Conservation (phyloP, 345 rosid species). For the Eucalyptus grandis region DNA sequence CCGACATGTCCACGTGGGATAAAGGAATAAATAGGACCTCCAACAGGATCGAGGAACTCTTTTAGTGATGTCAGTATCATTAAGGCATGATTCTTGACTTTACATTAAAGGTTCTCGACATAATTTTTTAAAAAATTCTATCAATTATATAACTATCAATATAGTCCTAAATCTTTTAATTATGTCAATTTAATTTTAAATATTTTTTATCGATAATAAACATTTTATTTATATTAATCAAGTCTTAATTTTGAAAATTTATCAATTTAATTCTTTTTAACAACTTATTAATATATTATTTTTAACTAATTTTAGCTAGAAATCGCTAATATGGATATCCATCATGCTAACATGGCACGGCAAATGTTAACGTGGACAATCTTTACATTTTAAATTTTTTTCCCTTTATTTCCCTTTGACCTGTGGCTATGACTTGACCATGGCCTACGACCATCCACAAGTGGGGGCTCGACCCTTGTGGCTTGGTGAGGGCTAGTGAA, state of each 20-base stretch:
- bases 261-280: too few relatives aligned
- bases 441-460: not conserved
- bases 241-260: not conserved
- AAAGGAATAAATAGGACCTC: not conserved
- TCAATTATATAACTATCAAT: too few relatives aligned
- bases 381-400: too few relatives aligned
- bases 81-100: not conserved
- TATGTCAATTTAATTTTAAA: too few relatives aligned
- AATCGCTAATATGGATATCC: too few relatives aligned
- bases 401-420: not conserved
- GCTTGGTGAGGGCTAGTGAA: not conserved
- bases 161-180: too few relatives aligned
- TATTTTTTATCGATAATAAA: not conserved
- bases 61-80: not conserved
- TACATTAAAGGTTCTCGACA: not conserved
- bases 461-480: not conserved
- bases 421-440: not conserved
- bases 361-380: accelerated
- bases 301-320: not conserved
- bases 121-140: too few relatives aligned
- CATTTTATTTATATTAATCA: too few relatives aligned
- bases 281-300: not conserved
- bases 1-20: not conserved
- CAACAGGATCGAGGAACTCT: not conserved
- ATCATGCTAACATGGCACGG: accelerated